These are phyloP conservation scores for Colletotrichum costaricense DNA, from an alignment of 2,329 filamentous ascomycete species.

Conservation along the genomic window DNA sequence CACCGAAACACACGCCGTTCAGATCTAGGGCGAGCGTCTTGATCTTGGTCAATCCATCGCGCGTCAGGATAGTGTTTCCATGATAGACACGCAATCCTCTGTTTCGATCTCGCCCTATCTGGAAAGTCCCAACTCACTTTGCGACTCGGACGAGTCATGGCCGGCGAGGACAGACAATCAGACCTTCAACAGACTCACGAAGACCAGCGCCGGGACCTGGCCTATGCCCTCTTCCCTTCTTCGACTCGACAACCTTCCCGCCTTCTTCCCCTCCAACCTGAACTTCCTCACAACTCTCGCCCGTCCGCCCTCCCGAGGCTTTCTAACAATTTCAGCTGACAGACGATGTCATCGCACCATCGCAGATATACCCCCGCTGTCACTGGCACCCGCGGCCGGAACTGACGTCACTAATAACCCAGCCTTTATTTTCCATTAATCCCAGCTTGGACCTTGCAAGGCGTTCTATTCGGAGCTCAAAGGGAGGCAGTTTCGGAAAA, in stretches of 20 bases:
- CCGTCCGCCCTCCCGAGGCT: slow-evolving; percentile 22
- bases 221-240: slow-evolving; percentile 3
- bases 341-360: slow-evolving; percentile 31
- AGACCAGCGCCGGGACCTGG: slow-evolving; percentile 9
- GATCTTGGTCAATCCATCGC: slow-evolving; percentile 16
- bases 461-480: slow-evolving; percentile 17
- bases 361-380: slow-evolving; percentile 10
- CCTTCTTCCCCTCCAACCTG: not conserved
- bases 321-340: slow-evolving; percentile 30
- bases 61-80: slow-evolving; percentile 30
- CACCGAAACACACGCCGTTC: slow-evolving; percentile 26
- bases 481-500: slow-evolving; percentile 25
- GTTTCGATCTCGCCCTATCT: slow-evolving; percentile 34
- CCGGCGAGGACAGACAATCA: slow-evolving; percentile 16
- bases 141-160: slow-evolving; percentile 32
- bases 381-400: slow-evolving; percentile 10
- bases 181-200: not conserved
- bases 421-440: not conserved
- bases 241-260: slow-evolving; percentile 14
- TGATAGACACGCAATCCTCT: slow-evolving; percentile 33
- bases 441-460: slow-evolving; percentile 33
- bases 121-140: slow-evolving; percentile 33
- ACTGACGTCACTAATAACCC: slow-evolving; percentile 30
- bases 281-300: not conserved
- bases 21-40: slow-evolving; percentile 28